Evolutionary conservation across 2,329 filamentous ascomycete genomes (phyloP), one percentile per base, ranked within the genome.

Genomic region (Pezicula radicicola): DNA sequence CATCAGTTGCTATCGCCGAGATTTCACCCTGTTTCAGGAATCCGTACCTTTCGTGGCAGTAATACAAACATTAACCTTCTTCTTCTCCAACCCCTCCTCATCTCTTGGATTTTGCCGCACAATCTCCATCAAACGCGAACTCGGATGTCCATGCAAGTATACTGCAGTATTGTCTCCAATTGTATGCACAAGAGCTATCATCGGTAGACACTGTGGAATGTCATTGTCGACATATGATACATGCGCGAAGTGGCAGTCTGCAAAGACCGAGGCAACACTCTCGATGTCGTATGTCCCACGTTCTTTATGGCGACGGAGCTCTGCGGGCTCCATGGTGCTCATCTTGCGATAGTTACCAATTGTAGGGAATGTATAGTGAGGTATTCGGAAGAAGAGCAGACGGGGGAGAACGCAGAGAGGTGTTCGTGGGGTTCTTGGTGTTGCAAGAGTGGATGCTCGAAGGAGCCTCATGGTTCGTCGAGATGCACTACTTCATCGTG

Each of bases 111-210:
- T 50, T 13, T 50, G 18, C 19, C 51, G 40, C 27, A 53, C 51
- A 36, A 51, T 33, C 21, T 51, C 51, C 48, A 53, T 53, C 25
- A 53, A 47, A 15, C 51, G 21, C 35, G 51, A 18, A 27, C 47
- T 53, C 27, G 51, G 51, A 33, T 53, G 51, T 8, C 51, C 51
- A 39, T 53, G 51, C 19, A 53, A 35, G 30, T 53, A 53, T 21
- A 53, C 42, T 7, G 48, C 51, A 19, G 51, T 44, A 45, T 50
- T 40, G 16, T 53, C 51, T 9, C 27, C 47, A 25, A 36, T 16
- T 2, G n/a, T 25, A 7, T 44, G 47, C 18, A 53, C 49, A 18
- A 53, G 47, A 1, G 48, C 51, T 13, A 53, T 51, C 51, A 53
- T 53, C 8, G 48, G 48, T 27, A 53, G 18, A 28, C 48, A 53